phyloP scores from a whole-genome alignment of 768 basidiomycete genomes.

The Lactarius quietus region DNA sequence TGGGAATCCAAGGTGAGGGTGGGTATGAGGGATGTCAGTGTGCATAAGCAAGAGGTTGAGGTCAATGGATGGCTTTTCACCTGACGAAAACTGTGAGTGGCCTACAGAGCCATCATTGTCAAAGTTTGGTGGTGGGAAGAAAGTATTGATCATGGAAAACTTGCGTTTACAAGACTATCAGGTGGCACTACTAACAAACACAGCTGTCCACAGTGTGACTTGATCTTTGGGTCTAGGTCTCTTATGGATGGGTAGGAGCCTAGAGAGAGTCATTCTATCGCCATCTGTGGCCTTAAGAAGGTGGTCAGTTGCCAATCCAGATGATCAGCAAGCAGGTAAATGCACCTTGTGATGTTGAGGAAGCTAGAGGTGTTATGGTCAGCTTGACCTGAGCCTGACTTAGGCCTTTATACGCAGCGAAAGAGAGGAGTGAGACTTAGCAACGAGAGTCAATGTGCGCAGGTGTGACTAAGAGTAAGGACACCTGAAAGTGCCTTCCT shows the following conservation, averaged over 20 bases:
- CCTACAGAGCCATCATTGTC: slow-evolving; percentile 3
- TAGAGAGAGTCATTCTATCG: slow-evolving; percentile 11
- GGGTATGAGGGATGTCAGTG: background rate
- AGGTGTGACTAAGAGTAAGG: too few species aligned
- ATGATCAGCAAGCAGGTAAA: too few species aligned
- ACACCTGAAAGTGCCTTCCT: too few species aligned
- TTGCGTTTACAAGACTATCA: background rate
- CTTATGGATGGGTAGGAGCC: background rate
- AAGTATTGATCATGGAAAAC: slow-evolving; percentile 13
- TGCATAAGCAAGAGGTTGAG: slow-evolving; percentile 1
- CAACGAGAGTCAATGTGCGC: too few species aligned
- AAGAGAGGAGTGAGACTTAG: too few species aligned
- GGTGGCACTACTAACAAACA: slow-evolving; percentile 8
- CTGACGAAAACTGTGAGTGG: background rate
- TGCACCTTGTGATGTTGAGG: too few species aligned
- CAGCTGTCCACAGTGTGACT: slow-evolving; percentile 13
- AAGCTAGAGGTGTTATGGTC: too few species aligned
- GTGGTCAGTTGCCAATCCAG: too few species aligned
- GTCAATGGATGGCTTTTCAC: slow-evolving; percentile 13
- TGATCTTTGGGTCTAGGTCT: slow-evolving; percentile 3
- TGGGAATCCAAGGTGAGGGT: slow-evolving; percentile 4
- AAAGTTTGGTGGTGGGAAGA: slow-evolving; percentile 7
- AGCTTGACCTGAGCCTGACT: too few species aligned
- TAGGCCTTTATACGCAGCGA: too few species aligned
- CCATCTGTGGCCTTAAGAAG: slow-evolving; percentile 18